These are phyloP conservation scores for Phyllosticta citribraziliensis DNA, from an alignment of 2,329 filamentous ascomycete genomes.

Conservation along the genomic window DNA sequence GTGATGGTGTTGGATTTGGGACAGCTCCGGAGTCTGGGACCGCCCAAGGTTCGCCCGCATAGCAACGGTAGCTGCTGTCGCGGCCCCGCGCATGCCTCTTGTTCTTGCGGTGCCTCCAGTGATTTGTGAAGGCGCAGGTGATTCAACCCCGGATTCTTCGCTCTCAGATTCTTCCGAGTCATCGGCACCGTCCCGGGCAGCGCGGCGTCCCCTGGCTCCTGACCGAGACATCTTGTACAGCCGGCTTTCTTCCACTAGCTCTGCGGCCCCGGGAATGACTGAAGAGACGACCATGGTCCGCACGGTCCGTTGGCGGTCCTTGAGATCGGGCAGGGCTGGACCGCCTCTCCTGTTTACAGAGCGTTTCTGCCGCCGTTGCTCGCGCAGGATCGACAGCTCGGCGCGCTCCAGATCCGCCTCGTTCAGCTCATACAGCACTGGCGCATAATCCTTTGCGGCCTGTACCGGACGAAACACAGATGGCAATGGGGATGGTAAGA, in stretches of 20 bases:
- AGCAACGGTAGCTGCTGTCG: conserved; percentile 74
- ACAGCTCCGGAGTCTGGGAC: conserved; percentile 80
- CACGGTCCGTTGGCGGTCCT: conserved; percentile 87
- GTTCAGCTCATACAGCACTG: conserved; percentile 87
- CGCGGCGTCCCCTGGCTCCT: conserved; percentile 39
- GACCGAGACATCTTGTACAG: conserved; percentile 58
- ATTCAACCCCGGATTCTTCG: conserved; percentile 77
- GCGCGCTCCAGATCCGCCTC: conserved; percentile 83
- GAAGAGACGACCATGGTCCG: conserved; percentile 87
- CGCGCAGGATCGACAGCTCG: conserved; percentile 84
- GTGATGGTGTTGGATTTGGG: conserved; percentile 50
- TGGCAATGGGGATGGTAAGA: conserved; percentile 74
- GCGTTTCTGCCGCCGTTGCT: conserved; percentile 88
- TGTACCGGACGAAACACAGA: conserved; percentile 83
- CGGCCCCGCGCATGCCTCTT: conserved; percentile 79
- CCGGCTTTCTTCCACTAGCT: conserved; percentile 71
- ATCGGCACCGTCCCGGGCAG: conserved; percentile 52
- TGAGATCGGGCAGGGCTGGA: conserved; percentile 87
- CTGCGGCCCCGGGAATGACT: conserved; percentile 78
- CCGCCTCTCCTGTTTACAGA: conserved; percentile 90
- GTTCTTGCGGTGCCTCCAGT: conserved; percentile 69
- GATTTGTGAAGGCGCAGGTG: conserved; percentile 63
- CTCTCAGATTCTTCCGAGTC: conserved; percentile 89
- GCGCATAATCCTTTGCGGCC: conserved; percentile 86
- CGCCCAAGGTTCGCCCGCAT: conserved; percentile 67